Conservation (phyloP, 1,284 basidiomycete genomes). For the Malassezia obtusa region DNA sequence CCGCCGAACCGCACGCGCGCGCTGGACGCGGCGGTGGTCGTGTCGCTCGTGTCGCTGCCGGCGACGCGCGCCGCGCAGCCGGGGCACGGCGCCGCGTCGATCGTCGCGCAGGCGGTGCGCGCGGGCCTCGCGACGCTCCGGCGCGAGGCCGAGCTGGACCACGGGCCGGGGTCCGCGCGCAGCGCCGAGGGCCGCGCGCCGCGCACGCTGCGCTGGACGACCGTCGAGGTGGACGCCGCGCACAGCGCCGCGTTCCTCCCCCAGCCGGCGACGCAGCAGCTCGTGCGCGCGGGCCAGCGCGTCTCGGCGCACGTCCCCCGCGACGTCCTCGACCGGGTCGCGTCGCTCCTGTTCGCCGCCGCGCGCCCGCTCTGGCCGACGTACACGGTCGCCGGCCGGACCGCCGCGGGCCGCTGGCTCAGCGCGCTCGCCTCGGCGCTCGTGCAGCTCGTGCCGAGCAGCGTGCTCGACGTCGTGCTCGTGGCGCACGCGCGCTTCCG, state of each 20-base stretch:
- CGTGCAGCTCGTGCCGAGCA: not conserved
- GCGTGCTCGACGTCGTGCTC: not conserved
- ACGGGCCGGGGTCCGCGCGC: not conserved
- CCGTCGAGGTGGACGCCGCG: not conserved
- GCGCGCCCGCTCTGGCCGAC: not conserved
- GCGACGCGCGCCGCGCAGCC: slow-evolving; percentile 24
- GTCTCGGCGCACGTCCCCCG: not conserved
- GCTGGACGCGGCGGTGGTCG: slow-evolving; percentile 19
- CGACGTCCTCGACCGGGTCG: not conserved
- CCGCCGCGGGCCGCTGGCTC: not conserved
- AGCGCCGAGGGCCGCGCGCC: not conserved
- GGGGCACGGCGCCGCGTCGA: slow-evolving; percentile 24
- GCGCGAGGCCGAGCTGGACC: slow-evolving; percentile 27
- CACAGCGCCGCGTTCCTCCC: not conserved
- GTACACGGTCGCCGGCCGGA: not conserved
- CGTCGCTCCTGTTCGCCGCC: not conserved
- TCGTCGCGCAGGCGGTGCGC: slow-evolving; percentile 28
- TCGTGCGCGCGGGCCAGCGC: not conserved
- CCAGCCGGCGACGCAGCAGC: not conserved
- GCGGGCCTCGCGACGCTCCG: slow-evolving; percentile 29
- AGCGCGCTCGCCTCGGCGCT: not conserved
- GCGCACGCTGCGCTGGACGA: not conserved
- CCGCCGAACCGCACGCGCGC: slow-evolving; percentile 21
- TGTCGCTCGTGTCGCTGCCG: slow-evolving; percentile 27
- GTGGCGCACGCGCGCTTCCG: not conserved